Percentiles rank a stretch among this genome's conserved stretches.
phyloP scores from a whole-genome alignment of 192 early-diverging fungal genomes.

The Backusella mclennaniae region DNA sequence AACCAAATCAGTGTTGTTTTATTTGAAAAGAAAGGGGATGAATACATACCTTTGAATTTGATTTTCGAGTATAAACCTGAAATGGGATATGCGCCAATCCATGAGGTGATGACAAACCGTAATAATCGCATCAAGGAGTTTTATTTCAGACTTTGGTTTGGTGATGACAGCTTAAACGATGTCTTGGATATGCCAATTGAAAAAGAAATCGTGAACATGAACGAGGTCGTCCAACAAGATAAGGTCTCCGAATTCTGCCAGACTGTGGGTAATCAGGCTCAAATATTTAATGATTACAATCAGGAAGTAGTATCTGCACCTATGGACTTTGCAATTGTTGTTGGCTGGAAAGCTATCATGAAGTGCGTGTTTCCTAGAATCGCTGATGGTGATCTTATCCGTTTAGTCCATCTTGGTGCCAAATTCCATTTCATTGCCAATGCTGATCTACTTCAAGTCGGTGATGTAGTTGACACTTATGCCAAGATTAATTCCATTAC shows the following conservation, averaged over 20 bases:
- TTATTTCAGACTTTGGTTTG: constrained; percentile 86
- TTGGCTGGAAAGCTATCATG: constrained; percentile 87
- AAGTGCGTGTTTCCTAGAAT: constrained; percentile 90
- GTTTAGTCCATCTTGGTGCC: constrained; percentile 91
- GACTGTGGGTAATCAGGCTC: constrained; percentile 71
- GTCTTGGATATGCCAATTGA: constrained; percentile 54
- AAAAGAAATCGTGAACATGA: constrained; percentile 63
- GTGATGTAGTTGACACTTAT: constrained; percentile 82
- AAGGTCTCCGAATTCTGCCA: constrained; percentile 74
- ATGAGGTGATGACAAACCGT: constrained; percentile 82
- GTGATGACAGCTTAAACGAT: constrained; percentile 46
- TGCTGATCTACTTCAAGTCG: constrained; percentile 67
- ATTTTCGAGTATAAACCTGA: constrained; percentile 79
- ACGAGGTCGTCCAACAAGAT: constrained; percentile 54
- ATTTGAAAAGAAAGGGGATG: constrained; percentile 60
- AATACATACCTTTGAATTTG: constrained; percentile 74
- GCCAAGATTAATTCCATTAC: constrained; percentile 82
- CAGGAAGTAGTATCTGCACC: constrained; percentile 73
- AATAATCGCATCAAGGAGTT: constrained; percentile 85
- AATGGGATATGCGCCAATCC: constrained; percentile 80
- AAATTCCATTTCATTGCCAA: constrained; percentile 83
- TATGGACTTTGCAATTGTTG: constrained; percentile 95
- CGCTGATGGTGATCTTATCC: constrained; percentile 90
- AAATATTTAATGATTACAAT: constrained; percentile 66
- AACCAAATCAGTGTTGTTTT: constrained; percentile 59